These are phyloP conservation scores for Tetrapisispora phaffii DNA, from an alignment of 805 yeast species.

Conservation along the genomic window DNA sequence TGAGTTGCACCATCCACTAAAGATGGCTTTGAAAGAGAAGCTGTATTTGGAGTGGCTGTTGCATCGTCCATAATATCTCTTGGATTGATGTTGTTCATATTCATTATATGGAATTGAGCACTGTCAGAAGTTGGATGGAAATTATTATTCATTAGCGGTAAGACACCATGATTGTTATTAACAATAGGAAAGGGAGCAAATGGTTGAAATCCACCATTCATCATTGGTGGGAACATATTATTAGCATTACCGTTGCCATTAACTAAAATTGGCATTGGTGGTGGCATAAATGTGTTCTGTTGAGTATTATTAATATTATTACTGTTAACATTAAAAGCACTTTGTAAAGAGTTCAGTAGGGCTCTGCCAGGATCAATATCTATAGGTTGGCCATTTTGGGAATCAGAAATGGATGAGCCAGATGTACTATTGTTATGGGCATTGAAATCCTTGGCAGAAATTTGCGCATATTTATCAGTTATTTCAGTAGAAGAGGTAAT, in stretches of 20 bases:
- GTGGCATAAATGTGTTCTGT: slow-evolving; percentile 3
- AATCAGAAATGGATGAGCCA: background rate
- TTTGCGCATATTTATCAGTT: background rate
- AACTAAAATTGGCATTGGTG: slow-evolving; percentile 7
- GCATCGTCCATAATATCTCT: background rate
- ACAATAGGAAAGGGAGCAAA: slow-evolving; percentile 29
- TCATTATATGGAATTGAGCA: background rate
- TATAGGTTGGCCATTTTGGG: background rate
- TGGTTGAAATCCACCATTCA: slow-evolving; percentile 17
- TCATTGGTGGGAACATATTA: slow-evolving; percentile 3
- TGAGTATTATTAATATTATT: background rate
- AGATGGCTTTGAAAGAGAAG: slow-evolving; percentile 32
- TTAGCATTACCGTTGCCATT: background rate
- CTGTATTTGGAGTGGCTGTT: slow-evolving; percentile 31
- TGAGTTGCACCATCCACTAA: slow-evolving; percentile 16
- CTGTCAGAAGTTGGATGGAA: slow-evolving; percentile 4
- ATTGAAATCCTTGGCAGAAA: background rate
- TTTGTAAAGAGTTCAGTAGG: slow-evolving; percentile 50
- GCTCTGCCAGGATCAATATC: slow-evolving; percentile 67
- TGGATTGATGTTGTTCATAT: background rate
- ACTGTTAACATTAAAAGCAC: slow-evolving; percentile 29
- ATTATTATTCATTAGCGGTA: background rate
- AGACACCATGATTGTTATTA: slow-evolving; percentile 10
- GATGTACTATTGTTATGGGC: background rate
- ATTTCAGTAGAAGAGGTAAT: slow-evolving; percentile 32